Evolutionary conservation across 2,329 filamentous ascomycete genomes (phyloP).

Genomic region (Seiridium unicorne): DNA sequence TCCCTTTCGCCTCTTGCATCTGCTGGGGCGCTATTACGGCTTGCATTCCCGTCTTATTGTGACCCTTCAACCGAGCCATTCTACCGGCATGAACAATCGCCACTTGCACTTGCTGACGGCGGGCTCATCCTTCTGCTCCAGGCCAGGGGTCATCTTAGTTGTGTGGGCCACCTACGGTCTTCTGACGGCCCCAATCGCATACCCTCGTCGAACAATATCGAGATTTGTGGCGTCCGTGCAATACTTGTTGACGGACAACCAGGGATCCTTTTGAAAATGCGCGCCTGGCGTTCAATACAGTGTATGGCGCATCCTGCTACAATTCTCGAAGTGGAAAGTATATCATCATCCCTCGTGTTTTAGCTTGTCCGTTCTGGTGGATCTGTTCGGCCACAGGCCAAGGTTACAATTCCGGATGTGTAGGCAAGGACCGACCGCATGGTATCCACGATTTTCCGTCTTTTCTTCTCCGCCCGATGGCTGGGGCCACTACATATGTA

Average conservation of each 20-base stretch:
- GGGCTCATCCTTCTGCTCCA: neutral
- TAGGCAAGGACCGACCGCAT: neutral
- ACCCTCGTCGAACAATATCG: conserved; percentile 2
- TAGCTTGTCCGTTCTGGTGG: neutral
- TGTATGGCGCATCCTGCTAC: neutral
- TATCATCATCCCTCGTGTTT: neutral
- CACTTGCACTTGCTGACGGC: neutral
- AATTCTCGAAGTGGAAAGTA: conserved; percentile 5
- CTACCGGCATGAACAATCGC: conserved; percentile 1
- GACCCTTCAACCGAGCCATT: conserved; percentile 1
- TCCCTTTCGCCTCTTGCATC: neutral
- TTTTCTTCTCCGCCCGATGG: conserved; percentile 4
- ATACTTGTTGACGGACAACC: neutral
- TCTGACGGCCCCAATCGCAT: neutral
- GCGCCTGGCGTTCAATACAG: too few species aligned
- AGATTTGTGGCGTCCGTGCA: conserved; percentile 5
- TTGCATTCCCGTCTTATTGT: conserved; percentile 9
- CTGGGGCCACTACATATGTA: neutral
- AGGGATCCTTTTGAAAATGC: neutral
- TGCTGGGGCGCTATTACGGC: conserved; percentile 1
- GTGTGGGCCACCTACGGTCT: conserved; percentile 1
- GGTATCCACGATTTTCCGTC: neutral
- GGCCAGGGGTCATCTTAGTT: neutral
- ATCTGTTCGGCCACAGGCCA: neutral
- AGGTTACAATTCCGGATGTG: neutral